A percentile compares a stretch with the other conserved stretches of the same genome.
These are phyloP conservation scores for Talaromyces sp. DNA, from an alignment of 2,329 filamentous ascomycete species.

Conservation along the genomic window DNA sequence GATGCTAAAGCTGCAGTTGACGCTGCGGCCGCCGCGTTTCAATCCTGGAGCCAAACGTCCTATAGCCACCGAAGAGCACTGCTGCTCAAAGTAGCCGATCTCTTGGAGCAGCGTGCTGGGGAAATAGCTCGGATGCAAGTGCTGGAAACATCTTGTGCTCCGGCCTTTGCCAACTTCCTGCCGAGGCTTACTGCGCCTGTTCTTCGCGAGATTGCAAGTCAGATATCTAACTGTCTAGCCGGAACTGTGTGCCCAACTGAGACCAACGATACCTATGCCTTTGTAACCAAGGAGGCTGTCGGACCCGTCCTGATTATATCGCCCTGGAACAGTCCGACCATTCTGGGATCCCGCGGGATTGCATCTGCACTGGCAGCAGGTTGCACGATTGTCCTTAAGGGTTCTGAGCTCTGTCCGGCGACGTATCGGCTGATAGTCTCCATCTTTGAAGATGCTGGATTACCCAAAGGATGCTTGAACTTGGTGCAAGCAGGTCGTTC, in stretches of 20 bases:
- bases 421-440: conserved; percentile 28
- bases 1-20: conserved; percentile 5
- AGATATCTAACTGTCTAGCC: conserved; percentile 11
- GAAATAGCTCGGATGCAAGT: not conserved
- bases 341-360: conserved; percentile 19
- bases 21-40: conserved; percentile 1
- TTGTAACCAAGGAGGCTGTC: conserved; percentile 2
- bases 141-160: not conserved
- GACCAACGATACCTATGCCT: conserved; percentile 26
- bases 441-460: conserved; percentile 38
- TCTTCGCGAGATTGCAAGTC: conserved; percentile 1
- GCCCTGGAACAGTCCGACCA: conserved; percentile 15
- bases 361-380: conserved; percentile 17
- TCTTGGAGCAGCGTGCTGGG: not conserved
- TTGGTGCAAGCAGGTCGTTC: conserved; percentile 27
- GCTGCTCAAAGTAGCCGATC: conserved; percentile 1
- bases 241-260: conserved; percentile 23
- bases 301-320: conserved; percentile 7
- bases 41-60: conserved; percentile 2
- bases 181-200: not conserved
- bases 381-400: conserved; percentile 21
- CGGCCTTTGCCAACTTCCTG: not conserved
- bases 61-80: conserved; percentile 2
- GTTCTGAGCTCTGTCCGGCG: conserved; percentile 29
- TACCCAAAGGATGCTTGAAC: conserved; percentile 41